Evolutionary conservation across 2,329 filamentous ascomycete genomes (phyloP), one percentile per base, ranked within the genome.

Genomic region (Delphinella strobiligena): DNA sequence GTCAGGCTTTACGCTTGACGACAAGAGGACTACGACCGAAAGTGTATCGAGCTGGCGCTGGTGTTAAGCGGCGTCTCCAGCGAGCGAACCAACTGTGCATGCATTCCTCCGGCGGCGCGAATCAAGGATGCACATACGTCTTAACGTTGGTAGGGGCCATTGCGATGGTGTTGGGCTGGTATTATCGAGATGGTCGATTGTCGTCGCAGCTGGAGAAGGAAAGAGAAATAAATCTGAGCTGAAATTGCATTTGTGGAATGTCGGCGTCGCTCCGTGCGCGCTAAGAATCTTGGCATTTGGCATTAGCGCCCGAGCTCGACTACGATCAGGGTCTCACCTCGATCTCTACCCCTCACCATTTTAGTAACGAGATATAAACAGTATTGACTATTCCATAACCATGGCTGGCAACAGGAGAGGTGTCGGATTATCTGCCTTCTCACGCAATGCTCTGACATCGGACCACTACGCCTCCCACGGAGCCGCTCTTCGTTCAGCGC

Each of bases 391-490:
- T n/a, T 27, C 14, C 37, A 45, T 12, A 27, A 45, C 38, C 19
- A 68, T 67, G 64, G 56, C 63, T 43, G 62, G 59, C 42, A 60
- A 59, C 47, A 79, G 82, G 52, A 85, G 85, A 63, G 86, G 86
- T 47, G 86, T 94, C 45, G 89, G 89, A 54, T 78, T 96, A 42
- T 87, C 82, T 22, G 88, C 88, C 56, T 93, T 95, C 56, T 82
- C 87, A 60, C 82, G 87, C 49, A 82, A 79, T 46, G 82, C 80
- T 40, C 77, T 94, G 47, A 83, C 87, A 8, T 84, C 81, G 19
- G 83, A 88, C 38, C 88, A 91, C 54, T 96, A 89, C 67, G 87
- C 88, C 44, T 81, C 78, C 18, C 89, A 95, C 69, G 91, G 91
- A 56, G 83, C 79, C 46, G 80, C 75, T 37, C 78, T 98, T n/a